Base-by-base conservation (phyloP, 768 basidiomycete genomes). In the Boletus bicolor region DNA sequence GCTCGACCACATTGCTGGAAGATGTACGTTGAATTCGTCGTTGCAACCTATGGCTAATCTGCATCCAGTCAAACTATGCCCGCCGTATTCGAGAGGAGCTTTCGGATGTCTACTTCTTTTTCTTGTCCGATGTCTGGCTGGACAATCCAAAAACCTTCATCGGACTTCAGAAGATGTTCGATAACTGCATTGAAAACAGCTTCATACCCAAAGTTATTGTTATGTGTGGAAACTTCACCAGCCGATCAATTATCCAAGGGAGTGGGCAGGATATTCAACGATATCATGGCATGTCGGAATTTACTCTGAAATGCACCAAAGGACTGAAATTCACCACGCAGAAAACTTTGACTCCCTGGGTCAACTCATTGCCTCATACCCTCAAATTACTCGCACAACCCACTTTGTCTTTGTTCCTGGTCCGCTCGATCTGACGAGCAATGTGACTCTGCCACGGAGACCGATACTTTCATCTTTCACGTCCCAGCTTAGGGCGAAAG, bases 381-480 rank as follows among this genome's bases (percentile, higher is more conserved):
- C 92, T 3, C 69, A 79, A 44, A 86, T 98, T 49, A 82, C 85
- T 21, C 81, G 85, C 7, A 74, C 74, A 43, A 93, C 94, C 0
- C 92, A 95, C 68, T 97, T 98, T 71, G 82, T 98, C 51, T 84
- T 99, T 60, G 87, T 98, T 21, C 97, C 97, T 6, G 97, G 97
- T 7, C 97, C 97, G 2, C 75, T 91, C 49, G 97, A 99, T 73
- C 81, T 96, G 26, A 86, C 89, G 2, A 77, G 89, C 52, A 92
- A 92, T 53, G 79, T 86, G 10, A 82, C 87, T 21, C 74, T 97
- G 12, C 97, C 97, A 30, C 85, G 92, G 34, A 83, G 84, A 39
- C 82, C 91, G 1, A 77, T 99, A 30, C 81, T 98, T 5, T 82
- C 89, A 1, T 81, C 84, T 2, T 85, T 98, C 63, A 79, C 84